A percentile compares a stretch with the other conserved stretches of the same genome.
Evolutionary conservation across 768 basidiomycete genomes (phyloP).

Genomic region (Panaeolus papilionaceus): DNA sequence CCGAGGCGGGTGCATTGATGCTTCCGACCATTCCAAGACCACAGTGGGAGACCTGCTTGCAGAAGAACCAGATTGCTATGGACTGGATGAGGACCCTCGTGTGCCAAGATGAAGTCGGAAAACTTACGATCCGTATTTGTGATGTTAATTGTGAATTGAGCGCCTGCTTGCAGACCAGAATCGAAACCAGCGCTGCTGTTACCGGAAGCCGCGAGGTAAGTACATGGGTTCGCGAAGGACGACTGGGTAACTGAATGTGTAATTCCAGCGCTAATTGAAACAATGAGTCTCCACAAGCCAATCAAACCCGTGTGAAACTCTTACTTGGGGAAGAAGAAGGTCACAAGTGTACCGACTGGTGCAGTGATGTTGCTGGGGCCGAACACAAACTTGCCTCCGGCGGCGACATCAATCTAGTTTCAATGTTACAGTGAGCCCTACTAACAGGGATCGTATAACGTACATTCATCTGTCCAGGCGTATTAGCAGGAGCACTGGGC

Average conservation of each 20-base stretch:
- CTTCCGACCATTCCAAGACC: conserved; percentile 69
- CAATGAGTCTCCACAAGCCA: not conserved
- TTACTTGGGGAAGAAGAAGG: conserved; percentile 59
- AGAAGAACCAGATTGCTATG: conserved; percentile 65
- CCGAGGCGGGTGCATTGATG: conserved; percentile 61
- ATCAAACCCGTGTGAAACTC: conserved; percentile 14
- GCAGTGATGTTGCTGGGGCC: conserved; percentile 54
- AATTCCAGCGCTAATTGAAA: conserved; percentile 30
- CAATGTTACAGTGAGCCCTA: not conserved
- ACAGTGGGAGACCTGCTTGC: conserved; percentile 62
- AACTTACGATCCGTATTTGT: conserved; percentile 51
- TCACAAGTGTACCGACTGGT: conserved; percentile 53
- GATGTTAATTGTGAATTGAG: conserved; percentile 54
- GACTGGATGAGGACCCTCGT: conserved; percentile 26
- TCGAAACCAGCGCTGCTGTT: conserved; percentile 55
- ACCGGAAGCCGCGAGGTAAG: conserved; percentile 45
- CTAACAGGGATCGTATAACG: conserved; percentile 7
- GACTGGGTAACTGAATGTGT: conserved; percentile 64
- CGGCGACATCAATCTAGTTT: conserved; percentile 52
- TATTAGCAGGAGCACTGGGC: conserved; percentile 47
- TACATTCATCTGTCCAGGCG: conserved; percentile 44
- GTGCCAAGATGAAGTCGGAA: not conserved
- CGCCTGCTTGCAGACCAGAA: conserved; percentile 49
- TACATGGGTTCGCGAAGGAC: conserved; percentile 59
- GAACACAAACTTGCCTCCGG: conserved; percentile 45